These are phyloP conservation scores for Neurospora sp. DNA, from an alignment of 495 filamentous ascomycete genomes.

Conservation along the genomic window DNA sequence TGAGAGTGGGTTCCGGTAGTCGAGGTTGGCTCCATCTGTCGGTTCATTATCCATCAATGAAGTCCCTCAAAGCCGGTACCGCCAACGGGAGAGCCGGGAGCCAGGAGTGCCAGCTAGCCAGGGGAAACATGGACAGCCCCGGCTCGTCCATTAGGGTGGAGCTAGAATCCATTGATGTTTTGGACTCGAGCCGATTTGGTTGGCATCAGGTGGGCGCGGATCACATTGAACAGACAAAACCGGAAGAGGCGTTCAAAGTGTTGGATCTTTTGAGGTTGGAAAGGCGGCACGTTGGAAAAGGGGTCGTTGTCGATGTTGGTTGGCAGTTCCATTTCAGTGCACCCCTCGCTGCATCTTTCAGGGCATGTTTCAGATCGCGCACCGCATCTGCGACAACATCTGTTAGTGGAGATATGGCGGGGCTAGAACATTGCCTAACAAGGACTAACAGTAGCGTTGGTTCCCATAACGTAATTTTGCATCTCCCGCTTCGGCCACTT, in stretches of 20 bases:
- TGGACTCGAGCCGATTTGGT: neutral
- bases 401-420: neutral
- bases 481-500: neutral
- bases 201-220: neutral
- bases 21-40: neutral
- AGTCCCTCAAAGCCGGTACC: neutral
- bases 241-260: neutral
- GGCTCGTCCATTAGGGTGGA: neutral
- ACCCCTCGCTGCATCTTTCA: neutral
- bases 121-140: neutral
- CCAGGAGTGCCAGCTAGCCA: neutral
- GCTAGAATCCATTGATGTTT: neutral
- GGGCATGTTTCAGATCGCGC: neutral
- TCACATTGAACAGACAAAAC: neutral
- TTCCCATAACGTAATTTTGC: neutral
- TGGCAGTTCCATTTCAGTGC: neutral
- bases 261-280: neutral
- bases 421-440: neutral
- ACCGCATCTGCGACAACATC: neutral
- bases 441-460: neutral
- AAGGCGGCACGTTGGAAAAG: neutral
- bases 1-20: neutral
- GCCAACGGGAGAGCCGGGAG: neutral
- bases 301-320: neutral
- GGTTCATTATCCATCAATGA: neutral